A percentile compares a stretch with the other conserved stretches of the same genome.
Conservation (phyloP, 768 basidiomycete genomes). For the Kwoniella sp. region DNA sequence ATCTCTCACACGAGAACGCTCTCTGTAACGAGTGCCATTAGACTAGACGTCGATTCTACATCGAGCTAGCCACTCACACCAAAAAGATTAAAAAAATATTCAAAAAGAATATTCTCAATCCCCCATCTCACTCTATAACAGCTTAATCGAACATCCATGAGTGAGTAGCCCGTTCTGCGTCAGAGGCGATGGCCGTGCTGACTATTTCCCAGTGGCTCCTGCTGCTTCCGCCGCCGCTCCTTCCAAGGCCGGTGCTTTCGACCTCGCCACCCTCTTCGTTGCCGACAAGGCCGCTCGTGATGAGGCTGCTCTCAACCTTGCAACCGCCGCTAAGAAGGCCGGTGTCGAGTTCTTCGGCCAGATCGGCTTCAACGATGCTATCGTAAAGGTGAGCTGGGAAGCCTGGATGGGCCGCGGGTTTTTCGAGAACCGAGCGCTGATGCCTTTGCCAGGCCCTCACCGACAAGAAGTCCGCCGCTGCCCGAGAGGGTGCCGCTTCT, state of each 20-base stretch:
- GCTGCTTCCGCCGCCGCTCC: slow-evolving; percentile 60
- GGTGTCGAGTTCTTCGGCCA: slow-evolving; percentile 72
- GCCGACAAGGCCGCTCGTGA: slow-evolving; percentile 79
- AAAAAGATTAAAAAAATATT: too few species aligned
- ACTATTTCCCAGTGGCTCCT: slow-evolving; percentile 55
- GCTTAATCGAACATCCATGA: slow-evolving; percentile 17
- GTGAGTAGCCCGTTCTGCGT: slow-evolving; percentile 1
- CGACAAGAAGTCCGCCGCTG: slow-evolving; percentile 92
- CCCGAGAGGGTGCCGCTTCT: slow-evolving; percentile 80
- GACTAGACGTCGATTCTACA: neutral
- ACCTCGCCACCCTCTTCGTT: slow-evolving; percentile 71
- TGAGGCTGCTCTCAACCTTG: slow-evolving; percentile 65
- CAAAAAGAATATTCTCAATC: slow-evolving; percentile 2
- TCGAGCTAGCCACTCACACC: neutral
- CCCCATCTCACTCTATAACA: neutral
- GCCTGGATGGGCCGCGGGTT: neutral
- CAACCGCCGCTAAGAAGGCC: slow-evolving; percentile 72
- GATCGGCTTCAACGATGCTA: slow-evolving; percentile 66
- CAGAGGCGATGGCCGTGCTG: neutral
- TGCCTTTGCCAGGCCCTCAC: slow-evolving; percentile 59
- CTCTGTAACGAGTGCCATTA: neutral
- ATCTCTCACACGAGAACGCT: neutral
- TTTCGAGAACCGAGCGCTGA: neutral
- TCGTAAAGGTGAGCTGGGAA: slow-evolving; percentile 56
- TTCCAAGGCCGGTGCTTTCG: slow-evolving; percentile 58